Percentiles rank a stretch among this genome's conserved stretches.
Conservation (phyloP, 352 stramenopile genomes). For the Globisporangium mamillatum region DNA sequence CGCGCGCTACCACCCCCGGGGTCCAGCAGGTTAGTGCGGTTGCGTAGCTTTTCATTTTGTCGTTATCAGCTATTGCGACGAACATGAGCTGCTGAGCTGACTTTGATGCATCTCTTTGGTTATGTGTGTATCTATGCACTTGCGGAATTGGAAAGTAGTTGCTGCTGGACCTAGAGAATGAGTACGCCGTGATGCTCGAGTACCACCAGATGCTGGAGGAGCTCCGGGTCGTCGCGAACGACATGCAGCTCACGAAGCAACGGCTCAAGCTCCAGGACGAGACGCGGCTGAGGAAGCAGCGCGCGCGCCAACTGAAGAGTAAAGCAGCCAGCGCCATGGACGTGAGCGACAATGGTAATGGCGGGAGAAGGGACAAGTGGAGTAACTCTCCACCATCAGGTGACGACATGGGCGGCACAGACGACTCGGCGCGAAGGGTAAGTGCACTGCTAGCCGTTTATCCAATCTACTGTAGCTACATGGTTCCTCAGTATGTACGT, state of each 20-base stretch:
- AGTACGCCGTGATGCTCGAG: conserved; percentile 45
- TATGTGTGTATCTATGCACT: conserved; percentile 13
- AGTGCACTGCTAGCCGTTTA: background rate
- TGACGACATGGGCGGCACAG: conserved; percentile 17
- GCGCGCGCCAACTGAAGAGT: conserved; percentile 5
- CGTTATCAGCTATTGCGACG: background rate
- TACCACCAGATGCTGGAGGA: conserved; percentile 47
- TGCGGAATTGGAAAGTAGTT: conserved; percentile 15
- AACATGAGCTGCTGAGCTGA: background rate
- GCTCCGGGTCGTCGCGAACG: conserved; percentile 22
- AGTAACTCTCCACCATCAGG: conserved; percentile 11
- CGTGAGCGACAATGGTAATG: conserved; percentile 18
- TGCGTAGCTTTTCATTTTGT: background rate
- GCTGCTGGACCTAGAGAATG: conserved; percentile 43
- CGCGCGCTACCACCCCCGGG: conserved; percentile 14
- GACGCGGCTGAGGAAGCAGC: conserved; percentile 10
- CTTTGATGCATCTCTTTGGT: background rate
- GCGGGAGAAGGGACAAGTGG: conserved; percentile 17
- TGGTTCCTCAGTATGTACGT: background rate
- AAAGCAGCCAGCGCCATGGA: conserved; percentile 8
- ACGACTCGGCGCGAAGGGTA: background rate
- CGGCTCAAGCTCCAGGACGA: conserved; percentile 16
- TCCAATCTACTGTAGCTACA: background rate
- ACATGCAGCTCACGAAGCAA: conserved; percentile 29
- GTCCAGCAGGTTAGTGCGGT: conserved; percentile 31